Conservation (phyloP, 2,329 filamentous ascomycete species). For the Zasmidium cellare region DNA sequence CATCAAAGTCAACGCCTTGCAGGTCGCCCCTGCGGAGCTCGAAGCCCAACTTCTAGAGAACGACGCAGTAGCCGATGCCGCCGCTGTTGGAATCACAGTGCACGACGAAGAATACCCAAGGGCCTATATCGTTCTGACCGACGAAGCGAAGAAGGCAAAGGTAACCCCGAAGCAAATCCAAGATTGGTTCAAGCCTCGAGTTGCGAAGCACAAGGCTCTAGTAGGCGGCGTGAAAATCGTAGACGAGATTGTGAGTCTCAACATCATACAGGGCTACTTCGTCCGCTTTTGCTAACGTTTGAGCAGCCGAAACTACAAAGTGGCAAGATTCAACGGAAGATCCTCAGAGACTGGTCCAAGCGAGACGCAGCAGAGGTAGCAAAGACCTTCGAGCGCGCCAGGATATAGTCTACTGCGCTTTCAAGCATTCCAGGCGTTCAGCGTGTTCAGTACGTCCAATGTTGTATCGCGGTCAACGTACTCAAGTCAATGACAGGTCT, state of each 20-base stretch:
- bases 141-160: slow-evolving; percentile 42
- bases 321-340: slow-evolving; percentile 60
- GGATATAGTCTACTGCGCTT: too few species aligned
- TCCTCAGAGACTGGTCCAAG: slow-evolving; percentile 59
- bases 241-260: slow-evolving; percentile 46
- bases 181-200: slow-evolving; percentile 37
- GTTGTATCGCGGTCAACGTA: too few species aligned
- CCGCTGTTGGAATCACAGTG: slow-evolving; percentile 55
- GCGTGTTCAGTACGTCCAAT: too few species aligned
- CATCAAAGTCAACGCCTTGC: slow-evolving; percentile 44
- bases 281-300: slow-evolving; percentile 3
- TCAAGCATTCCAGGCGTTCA: too few species aligned
- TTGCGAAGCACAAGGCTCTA: slow-evolving; percentile 44
- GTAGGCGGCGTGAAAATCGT: slow-evolving; percentile 50
- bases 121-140: slow-evolving; percentile 55
- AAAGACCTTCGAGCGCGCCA: slow-evolving; percentile 22
- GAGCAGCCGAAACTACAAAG: slow-evolving; percentile 53
- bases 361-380: slow-evolving; percentile 46
- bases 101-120: slow-evolving; percentile 54
- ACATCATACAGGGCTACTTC: not conserved
- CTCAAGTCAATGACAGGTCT: not conserved
- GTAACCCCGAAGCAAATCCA: slow-evolving; percentile 38
- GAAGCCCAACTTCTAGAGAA: slow-evolving; percentile 50
- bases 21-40: slow-evolving; percentile 33
- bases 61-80: slow-evolving; percentile 55